phyloP scores from a whole-genome alignment of 805 yeast species.

The Candida ovalis region DNA sequence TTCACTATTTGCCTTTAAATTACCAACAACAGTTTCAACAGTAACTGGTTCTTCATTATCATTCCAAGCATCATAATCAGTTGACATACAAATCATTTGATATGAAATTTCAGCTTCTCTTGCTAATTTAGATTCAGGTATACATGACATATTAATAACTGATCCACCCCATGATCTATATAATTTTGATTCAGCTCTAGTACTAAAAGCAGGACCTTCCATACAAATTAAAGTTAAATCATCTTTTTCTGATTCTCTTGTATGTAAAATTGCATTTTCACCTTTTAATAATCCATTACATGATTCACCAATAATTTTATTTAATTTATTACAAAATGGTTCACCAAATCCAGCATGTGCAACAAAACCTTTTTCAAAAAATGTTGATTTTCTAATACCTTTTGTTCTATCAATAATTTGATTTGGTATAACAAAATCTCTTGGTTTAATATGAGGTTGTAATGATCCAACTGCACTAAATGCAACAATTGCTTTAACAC shows the following conservation, averaged over 20 bases:
- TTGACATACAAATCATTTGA: slow-evolving; percentile 98
- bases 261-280: slow-evolving; percentile 56
- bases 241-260: slow-evolving; percentile 56
- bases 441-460: slow-evolving; percentile 82
- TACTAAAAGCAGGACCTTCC: slow-evolving; percentile 99
- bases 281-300: slow-evolving; percentile 53
- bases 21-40: slow-evolving; percentile 94
- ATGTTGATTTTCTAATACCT: slow-evolving; percentile 87
- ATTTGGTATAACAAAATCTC: slow-evolving; percentile 95
- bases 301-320: slow-evolving; percentile 57
- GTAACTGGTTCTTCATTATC: slow-evolving; percentile 94
- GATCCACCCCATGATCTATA: slow-evolving; percentile 89
- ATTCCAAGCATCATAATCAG: slow-evolving; percentile 99
- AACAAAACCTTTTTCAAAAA: slow-evolving; percentile 88
- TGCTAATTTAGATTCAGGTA: slow-evolving; percentile 97
- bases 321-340: slow-evolving; percentile 81
- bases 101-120: slow-evolving; percentile 95
- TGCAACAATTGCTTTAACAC: slow-evolving; percentile 85
- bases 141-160: slow-evolving; percentile 93
- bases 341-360: slow-evolving; percentile 98
- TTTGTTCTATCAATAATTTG: slow-evolving; percentile 97
- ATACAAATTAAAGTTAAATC: slow-evolving; percentile 88
- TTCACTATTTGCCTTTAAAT: slow-evolving; percentile 78
- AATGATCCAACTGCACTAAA: slow-evolving; percentile 96
- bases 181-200: slow-evolving; percentile 91